phyloP scores from a whole-genome alignment of 257 asterid species.

The Jasminum sambac region DNA sequence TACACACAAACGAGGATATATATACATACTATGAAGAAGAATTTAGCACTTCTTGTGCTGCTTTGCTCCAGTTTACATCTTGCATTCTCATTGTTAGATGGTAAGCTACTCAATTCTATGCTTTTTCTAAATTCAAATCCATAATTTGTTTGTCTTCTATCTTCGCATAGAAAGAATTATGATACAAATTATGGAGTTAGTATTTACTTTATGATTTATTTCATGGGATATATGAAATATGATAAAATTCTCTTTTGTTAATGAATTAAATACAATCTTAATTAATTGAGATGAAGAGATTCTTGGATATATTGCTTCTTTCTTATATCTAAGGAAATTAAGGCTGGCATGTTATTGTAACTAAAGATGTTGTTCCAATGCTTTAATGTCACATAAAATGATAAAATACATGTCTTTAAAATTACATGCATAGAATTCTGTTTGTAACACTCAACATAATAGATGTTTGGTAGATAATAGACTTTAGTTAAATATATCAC shows the following conservation, averaged over 20 bases:
- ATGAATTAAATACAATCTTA: no score
- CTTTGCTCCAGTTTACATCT: conserved; percentile 33
- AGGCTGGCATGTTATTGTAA: neutral
- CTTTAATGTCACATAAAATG: neutral
- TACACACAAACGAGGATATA: neutral
- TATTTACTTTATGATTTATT: neutral
- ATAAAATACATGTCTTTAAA: neutral
- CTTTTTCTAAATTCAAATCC: neutral
- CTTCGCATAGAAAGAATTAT: neutral
- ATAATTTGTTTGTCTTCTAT: neutral
- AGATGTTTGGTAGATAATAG: no score
- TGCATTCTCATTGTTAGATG: conserved; percentile 38
- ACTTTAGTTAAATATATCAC: no score
- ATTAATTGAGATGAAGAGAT: no score
- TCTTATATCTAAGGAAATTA: neutral
- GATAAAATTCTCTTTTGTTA: neutral
- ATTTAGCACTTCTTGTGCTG: conserved; percentile 17
- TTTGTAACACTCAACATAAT: neutral
- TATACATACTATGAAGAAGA: conserved; percentile 11
- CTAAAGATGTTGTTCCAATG: neutral
- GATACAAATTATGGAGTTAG: no score
- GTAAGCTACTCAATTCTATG: conserved; percentile 27
- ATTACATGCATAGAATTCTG: neutral
- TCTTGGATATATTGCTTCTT: neutral
- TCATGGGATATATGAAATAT: neutral